Conservation (phyloP, 768 basidiomycete genomes). For the Kondoa subrosea region DNA sequence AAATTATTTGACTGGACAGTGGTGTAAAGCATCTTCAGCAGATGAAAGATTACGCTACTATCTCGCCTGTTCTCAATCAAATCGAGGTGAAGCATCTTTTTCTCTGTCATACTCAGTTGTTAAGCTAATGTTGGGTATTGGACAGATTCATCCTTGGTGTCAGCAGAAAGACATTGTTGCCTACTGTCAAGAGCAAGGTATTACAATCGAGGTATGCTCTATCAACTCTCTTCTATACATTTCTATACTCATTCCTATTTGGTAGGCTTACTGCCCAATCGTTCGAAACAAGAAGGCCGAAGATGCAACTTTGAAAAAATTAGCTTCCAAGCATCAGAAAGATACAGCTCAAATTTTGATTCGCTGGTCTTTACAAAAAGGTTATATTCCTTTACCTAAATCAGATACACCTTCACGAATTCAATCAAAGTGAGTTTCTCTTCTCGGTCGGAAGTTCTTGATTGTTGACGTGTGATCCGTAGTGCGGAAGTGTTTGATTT, state of each 20-base stretch:
- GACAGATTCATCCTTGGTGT: constrained; percentile 46
- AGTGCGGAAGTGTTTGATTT: constrained; percentile 54
- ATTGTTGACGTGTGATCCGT: constrained; percentile 19
- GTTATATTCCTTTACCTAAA: constrained; percentile 50
- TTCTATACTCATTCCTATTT: no score
- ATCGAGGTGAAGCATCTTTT: constrained; percentile 8
- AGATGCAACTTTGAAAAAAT: constrained; percentile 40
- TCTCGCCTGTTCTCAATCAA: constrained; percentile 47
- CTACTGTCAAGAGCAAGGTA: constrained; percentile 43
- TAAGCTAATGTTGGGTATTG: neutral
- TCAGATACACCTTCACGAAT: constrained; percentile 56
- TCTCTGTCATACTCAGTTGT: constrained; percentile 17
- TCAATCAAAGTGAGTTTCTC: constrained; percentile 31
- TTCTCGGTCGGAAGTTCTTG: neutral
- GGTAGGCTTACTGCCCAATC: constrained; percentile 54
- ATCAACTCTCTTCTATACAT: neutral
- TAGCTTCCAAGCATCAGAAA: constrained; percentile 36
- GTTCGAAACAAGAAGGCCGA: constrained; percentile 36
- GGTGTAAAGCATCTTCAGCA: constrained; percentile 45
- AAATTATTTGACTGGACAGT: constrained; percentile 13
- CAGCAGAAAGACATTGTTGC: constrained; percentile 46
- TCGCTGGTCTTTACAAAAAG: constrained; percentile 36
- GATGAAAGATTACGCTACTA: constrained; percentile 45
- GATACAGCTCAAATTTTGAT: constrained; percentile 36
- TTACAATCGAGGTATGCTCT: constrained; percentile 49